These are phyloP conservation scores for Malus sylvestris DNA, from an alignment of 306 rosid genomes.

Conservation along the genomic window DNA sequence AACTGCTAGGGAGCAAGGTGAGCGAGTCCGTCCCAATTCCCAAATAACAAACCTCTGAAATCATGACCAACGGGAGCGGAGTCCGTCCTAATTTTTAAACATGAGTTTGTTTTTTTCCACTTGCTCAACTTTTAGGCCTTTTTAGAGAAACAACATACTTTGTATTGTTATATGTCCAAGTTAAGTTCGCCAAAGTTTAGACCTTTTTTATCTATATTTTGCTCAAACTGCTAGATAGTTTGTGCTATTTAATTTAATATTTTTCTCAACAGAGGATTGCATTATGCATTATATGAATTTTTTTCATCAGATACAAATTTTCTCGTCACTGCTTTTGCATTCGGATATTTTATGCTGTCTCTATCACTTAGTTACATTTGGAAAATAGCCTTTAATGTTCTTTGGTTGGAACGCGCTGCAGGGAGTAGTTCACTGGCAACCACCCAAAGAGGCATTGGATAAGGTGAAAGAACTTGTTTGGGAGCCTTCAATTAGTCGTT, in stretches of 20 bases:
- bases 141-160: neutral
- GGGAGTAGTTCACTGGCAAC: conserved; percentile 98
- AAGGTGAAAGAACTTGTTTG: conserved; percentile 72
- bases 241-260: neutral
- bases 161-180: neutral
- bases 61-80: neutral
- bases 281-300: neutral
- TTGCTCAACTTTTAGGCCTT: neutral
- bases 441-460: conserved; percentile 74
- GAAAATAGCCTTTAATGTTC: neutral
- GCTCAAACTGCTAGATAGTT: too few relatives aligned
- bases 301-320: neutral
- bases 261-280: neutral
- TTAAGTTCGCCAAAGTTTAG: neutral
- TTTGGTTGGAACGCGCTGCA: conserved; percentile 24
- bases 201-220: neutral
- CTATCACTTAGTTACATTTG: neutral
- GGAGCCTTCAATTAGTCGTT: conserved; percentile 81
- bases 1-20: neutral
- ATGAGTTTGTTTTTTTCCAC: neutral
- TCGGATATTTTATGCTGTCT: neutral
- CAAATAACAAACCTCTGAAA: neutral
- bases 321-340: neutral
- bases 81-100: neutral
- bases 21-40: neutral